Evolutionary conservation across 768 basidiomycete species (phyloP), one percentile per base, ranked within the genome.

Genomic region (Russula sp.): DNA sequence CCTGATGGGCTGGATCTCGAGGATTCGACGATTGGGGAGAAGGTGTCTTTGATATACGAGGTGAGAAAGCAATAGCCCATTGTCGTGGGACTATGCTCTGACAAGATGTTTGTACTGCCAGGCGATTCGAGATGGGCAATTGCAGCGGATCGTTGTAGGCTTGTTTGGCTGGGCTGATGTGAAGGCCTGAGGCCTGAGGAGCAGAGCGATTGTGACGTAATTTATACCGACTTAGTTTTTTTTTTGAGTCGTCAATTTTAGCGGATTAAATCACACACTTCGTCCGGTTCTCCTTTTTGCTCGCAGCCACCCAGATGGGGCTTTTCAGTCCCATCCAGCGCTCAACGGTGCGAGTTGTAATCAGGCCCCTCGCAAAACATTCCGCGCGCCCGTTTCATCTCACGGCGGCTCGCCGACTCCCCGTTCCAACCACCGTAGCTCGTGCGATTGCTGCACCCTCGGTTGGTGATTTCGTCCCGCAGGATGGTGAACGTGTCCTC

Each of bases 31-130:
- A 74, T 86, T 55, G 92, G 92, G 5, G 80, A 86, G 68, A 83
- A 84, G 66, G 79, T 93, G 8, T 81, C 86, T 2, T 73, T 83
- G 43, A 90, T 95, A 52, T 83, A 90, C 58, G 92, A 94, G 79
- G 77, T 75, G 49, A 53, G 56, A 62, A 8, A 16, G 6, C 8
- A 25, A 69, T 59, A 32, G 25, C 11, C n/a, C 11, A 20, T 32
- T 18, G 6, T 35, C 13, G 32, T 25, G 7, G 16, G 35, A 7
- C 5, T 36, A 20, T 65, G 2, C 2, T 34, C 43, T 61, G 41
- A 56, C n/a, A 4, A 46, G 36, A 18, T 36, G 13, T 16, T 52
- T 22, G 20, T 43, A 2, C 20, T 16, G 32, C 53, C 53, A 75
- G 74, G 81, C 85, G 11, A 84, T 89, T 54, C 78, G 86, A 38